Percentiles rank a stretch among this genome's conserved stretches.
Evolutionary conservation across 1,284 basidiomycete genomes (phyloP).

Genomic region (Ceraceosorus bombacis): DNA sequence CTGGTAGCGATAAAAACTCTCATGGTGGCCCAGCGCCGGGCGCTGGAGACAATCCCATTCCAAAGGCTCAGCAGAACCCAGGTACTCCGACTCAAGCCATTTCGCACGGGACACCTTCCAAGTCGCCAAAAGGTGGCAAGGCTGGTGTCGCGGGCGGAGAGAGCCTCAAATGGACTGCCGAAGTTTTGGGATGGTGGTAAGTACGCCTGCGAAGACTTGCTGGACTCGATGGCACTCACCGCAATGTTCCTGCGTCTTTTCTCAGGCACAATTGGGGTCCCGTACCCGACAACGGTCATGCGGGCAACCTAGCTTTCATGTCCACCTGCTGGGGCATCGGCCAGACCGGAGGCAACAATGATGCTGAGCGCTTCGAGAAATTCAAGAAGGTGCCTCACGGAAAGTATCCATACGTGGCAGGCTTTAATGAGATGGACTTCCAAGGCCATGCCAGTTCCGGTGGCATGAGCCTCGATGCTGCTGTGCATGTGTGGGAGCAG

Average conservation of each 20-base stretch:
- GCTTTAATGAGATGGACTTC: conserved; percentile 44
- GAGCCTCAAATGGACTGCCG: conserved; percentile 24
- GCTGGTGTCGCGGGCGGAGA: conserved; percentile 36
- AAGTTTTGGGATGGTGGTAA: conserved; percentile 16
- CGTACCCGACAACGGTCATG: conserved; percentile 3
- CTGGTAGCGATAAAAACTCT: too few species aligned
- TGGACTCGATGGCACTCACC: conserved; percentile 26
- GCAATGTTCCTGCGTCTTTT: background rate
- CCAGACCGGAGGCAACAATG: conserved; percentile 24
- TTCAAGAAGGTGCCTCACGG: conserved; percentile 31
- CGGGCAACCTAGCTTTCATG: conserved; percentile 5
- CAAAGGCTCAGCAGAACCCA: too few species aligned
- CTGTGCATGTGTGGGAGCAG: conserved; percentile 30
- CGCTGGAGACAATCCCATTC: too few species aligned
- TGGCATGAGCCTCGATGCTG: conserved; percentile 15
- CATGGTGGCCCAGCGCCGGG: too few species aligned
- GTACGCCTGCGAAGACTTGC: conserved; percentile 15
- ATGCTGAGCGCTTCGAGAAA: conserved; percentile 21
- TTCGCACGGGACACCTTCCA: too few species aligned
- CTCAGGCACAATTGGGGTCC: conserved; percentile 19
- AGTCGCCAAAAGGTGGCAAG: conserved; percentile 19
- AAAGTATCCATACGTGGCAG: conserved; percentile 20
- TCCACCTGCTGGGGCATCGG: conserved; percentile 38
- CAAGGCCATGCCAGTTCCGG: conserved; percentile 28
- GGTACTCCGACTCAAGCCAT: too few species aligned